Percentiles rank a stretch among this genome's conserved stretches.
phyloP scores from a whole-genome alignment of 108 stramenopile genomes.

The Cyclostephanos invisitatus region DNA sequence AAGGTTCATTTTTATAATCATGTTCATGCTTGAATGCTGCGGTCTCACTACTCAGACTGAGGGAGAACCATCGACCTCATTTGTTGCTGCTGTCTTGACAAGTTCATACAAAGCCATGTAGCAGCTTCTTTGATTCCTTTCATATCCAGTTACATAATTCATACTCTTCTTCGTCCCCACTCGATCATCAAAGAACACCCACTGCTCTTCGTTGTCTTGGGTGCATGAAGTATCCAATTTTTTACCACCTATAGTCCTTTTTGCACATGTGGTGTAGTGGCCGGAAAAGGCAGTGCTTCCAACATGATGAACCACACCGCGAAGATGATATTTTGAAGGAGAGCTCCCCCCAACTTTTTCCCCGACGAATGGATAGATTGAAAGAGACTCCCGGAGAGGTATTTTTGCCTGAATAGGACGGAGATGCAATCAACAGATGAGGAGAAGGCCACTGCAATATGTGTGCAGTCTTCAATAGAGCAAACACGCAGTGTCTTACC shows the following conservation, averaged over 20 bases:
- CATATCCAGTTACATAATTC: constrained; percentile 37
- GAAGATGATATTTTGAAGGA: constrained; percentile 37
- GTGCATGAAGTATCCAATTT: constrained; percentile 1
- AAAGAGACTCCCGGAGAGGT: constrained; percentile 40
- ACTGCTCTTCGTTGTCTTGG: constrained; percentile 43
- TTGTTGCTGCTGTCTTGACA: not conserved
- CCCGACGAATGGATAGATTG: constrained; percentile 28
- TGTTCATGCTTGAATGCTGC: not conserved
- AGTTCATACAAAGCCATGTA: constrained; percentile 53
- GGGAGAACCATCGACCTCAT: not conserved
- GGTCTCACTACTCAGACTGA: not conserved
- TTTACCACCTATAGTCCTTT: constrained; percentile 8
- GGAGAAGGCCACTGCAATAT: not conserved
- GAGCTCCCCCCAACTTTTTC: constrained; percentile 8
- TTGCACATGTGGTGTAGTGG: constrained; percentile 72
- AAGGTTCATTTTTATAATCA: too few relatives aligned
- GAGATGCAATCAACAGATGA: not conserved
- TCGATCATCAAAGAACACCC: constrained; percentile 51
- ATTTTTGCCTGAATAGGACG: constrained; percentile 33
- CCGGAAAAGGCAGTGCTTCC: constrained; percentile 67
- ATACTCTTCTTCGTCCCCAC: constrained; percentile 33
- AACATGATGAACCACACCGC: constrained; percentile 74
- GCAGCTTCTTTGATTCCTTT: constrained; percentile 49
- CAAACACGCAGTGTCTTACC: constrained; percentile 4
- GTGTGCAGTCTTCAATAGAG: not conserved